phyloP scores from a whole-genome alignment of 2,329 filamentous ascomycete species.

The Cercospora berteroae region DNA sequence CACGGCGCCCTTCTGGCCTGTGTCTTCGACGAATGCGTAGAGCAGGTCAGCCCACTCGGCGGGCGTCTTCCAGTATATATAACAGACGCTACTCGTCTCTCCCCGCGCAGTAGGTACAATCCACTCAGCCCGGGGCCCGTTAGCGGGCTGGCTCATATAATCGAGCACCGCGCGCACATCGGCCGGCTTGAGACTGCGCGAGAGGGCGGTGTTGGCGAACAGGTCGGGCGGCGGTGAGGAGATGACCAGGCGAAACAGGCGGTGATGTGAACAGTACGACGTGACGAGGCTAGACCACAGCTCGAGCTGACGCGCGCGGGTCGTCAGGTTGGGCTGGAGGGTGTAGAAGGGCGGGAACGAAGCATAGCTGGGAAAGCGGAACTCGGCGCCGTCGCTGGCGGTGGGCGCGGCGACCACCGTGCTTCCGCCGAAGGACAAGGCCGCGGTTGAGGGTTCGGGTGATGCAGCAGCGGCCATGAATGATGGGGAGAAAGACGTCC shows the following conservation, averaged over 20 bases:
- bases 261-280: constrained; percentile 75
- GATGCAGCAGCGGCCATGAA: constrained; percentile 2
- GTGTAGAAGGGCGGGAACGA: constrained; percentile 84
- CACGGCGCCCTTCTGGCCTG: constrained; percentile 83
- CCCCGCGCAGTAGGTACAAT: constrained; percentile 41
- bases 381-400: constrained; percentile 23
- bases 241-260: constrained; percentile 71
- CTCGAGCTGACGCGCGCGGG: constrained; percentile 69
- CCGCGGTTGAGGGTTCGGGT: constrained; percentile 16
- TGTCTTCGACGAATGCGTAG: constrained; percentile 77
- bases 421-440: constrained; percentile 14
- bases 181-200: constrained; percentile 49
- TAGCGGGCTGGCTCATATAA: constrained; percentile 55
- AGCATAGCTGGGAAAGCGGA: constrained; percentile 55
- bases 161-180: constrained; percentile 56
- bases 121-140: constrained; percentile 61
- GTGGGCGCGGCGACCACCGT: not conserved
- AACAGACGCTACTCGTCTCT: constrained; percentile 57
- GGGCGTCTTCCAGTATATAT: constrained; percentile 80
- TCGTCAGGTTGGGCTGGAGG: constrained; percentile 70
- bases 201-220: constrained; percentile 51
- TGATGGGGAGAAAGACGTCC: not conserved
- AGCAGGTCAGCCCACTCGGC: constrained; percentile 86
- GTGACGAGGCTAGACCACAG: constrained; percentile 89
- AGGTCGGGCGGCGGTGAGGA: constrained; percentile 51